Percentiles rank a stretch among this genome's conserved stretches.
Conservation (phyloP, 2,329 filamentous ascomycete species). For the Aspergillus novoparasiticus region DNA sequence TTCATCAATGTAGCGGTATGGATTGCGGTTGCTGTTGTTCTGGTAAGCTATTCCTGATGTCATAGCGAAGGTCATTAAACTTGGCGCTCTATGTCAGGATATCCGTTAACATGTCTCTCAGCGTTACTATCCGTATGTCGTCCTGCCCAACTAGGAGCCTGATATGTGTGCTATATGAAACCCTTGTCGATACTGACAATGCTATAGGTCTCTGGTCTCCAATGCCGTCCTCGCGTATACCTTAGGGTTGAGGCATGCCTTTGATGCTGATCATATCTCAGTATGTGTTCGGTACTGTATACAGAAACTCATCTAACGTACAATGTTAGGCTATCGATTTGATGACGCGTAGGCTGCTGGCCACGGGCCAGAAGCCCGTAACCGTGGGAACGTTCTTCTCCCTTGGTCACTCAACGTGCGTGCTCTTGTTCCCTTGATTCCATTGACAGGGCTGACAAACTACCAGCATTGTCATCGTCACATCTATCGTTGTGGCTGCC, state of each 20-base stretch:
- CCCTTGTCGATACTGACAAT: not conserved
- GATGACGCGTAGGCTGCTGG: constrained; percentile 87
- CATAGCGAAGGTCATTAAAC: not conserved
- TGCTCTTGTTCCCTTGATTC: not conserved
- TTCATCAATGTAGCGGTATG: constrained; percentile 60
- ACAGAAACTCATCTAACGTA: not conserved
- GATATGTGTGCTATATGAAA: not conserved
- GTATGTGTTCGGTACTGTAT: constrained; percentile 32
- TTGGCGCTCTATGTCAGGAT: not conserved
- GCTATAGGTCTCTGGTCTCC: constrained; percentile 64
- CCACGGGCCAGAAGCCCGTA: constrained; percentile 80
- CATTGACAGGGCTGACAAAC: constrained; percentile 4
- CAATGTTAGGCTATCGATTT: constrained; percentile 76
- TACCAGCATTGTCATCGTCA: constrained; percentile 75
- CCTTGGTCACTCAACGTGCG: constrained; percentile 80
- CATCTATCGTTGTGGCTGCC: constrained; percentile 87
- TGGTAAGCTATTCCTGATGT: constrained; percentile 44
- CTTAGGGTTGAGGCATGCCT: constrained; percentile 87
- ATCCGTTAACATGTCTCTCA: constrained; percentile 22
- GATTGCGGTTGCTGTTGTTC: constrained; percentile 59
- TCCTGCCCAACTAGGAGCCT: not conserved
- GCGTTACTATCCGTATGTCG: constrained; percentile 41
- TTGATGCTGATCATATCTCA: constrained; percentile 92
- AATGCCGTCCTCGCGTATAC: constrained; percentile 85
- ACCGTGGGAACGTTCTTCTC: constrained; percentile 95